A percentile compares a stretch with the other conserved stretches of the same genome.
phyloP scores from a whole-genome alignment of 306 rosid genomes.

The Fragaria vesca region DNA sequence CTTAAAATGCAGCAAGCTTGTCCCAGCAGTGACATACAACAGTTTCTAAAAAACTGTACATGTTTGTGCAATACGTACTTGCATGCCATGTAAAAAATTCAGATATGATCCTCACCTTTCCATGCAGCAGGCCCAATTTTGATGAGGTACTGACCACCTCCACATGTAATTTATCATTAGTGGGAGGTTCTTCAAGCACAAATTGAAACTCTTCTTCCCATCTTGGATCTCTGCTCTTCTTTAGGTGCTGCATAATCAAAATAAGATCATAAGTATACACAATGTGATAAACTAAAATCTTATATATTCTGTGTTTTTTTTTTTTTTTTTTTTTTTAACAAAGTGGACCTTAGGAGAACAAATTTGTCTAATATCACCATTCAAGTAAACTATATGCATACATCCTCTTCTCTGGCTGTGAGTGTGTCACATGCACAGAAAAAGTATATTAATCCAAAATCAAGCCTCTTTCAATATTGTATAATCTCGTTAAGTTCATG shows the following conservation, averaged over 20 bases:
- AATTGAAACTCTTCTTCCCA: conserved; percentile 88
- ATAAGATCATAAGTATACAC: conserved; percentile 11
- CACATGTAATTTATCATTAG: conserved; percentile 63
- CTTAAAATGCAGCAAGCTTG: not conserved
- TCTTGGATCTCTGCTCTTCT: conserved; percentile 85
- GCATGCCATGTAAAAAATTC: not conserved
- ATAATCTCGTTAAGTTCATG: not conserved
- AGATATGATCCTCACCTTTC: conserved; percentile 47
- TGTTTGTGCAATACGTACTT: not conserved
- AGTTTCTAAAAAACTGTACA: not conserved
- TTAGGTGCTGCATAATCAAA: conserved; percentile 44
- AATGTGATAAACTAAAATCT: not conserved
- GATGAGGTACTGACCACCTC: conserved; percentile 86
- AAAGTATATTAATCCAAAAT: not conserved
- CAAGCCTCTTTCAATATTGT: not conserved
- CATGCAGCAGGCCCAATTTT: conserved; percentile 60
- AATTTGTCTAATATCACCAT: not conserved
- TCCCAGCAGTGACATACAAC: not conserved
- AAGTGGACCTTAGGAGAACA: not conserved
- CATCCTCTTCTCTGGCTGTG: not conserved
- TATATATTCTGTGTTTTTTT: too few relatives aligned
- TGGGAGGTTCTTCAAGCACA: conserved; percentile 72
- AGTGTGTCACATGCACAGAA: not conserved
- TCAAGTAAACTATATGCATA: not conserved
- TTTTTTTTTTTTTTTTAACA: not conserved